Evolutionary conservation across 345 rosid species (phyloP).

Genomic region (Arabidopsis arenosa): DNA sequence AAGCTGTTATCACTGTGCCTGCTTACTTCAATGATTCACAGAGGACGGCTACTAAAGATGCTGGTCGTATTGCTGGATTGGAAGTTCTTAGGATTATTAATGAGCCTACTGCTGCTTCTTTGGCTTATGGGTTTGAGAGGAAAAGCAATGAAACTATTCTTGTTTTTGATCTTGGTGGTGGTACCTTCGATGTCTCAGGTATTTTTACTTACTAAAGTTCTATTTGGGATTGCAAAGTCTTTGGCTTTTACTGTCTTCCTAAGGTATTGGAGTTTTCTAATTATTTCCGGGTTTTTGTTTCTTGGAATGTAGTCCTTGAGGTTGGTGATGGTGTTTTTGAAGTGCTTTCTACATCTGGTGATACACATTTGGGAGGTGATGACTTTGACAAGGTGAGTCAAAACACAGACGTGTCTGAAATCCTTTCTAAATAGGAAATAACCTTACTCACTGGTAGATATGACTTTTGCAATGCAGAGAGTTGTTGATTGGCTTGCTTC

Average conservation of each 20-base stretch:
- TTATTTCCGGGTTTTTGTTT: not conserved
- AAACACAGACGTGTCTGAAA: not conserved
- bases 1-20: conserved; percentile 80
- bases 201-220: not conserved
- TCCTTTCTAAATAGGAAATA: no score
- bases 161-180: conserved; percentile 99
- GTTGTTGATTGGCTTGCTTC: conserved; percentile 93
- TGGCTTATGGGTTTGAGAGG: conserved; percentile 98
- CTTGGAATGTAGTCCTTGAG: conserved; percentile 74
- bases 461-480: conserved; percentile 56
- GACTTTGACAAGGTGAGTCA: conserved; percentile 85
- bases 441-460: not conserved
- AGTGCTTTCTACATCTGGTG: conserved; percentile 97
- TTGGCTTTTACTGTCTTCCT: not conserved
- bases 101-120: conserved; percentile 96
- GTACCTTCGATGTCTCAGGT: conserved; percentile 99
- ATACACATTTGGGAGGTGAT: conserved; percentile 98
- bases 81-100: conserved; percentile 93
- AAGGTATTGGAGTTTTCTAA: not conserved
- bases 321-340: conserved; percentile 99
- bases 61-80: conserved; percentile 83
- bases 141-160: conserved; percentile 95
- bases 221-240: not conserved
- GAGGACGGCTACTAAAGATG: conserved; percentile 98
- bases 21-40: conserved; percentile 89